A percentile compares a stretch with the other conserved stretches of the same genome.
phyloP scores from a whole-genome alignment of 306 rosid genomes.

The Alnus glutinosa region DNA sequence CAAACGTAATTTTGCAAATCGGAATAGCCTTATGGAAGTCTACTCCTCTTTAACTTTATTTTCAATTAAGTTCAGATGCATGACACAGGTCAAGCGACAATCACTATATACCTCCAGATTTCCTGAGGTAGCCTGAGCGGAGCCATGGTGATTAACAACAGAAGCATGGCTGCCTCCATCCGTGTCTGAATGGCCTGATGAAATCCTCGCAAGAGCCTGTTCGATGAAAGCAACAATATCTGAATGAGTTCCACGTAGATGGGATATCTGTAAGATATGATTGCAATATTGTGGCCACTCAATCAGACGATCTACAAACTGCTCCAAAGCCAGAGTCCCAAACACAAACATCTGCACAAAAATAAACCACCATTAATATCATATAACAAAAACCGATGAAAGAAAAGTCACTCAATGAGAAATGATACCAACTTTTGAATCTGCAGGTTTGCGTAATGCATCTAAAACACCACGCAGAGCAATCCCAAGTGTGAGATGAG shows the following conservation, averaged over 20 bases:
- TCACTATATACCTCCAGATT: constrained; percentile 65
- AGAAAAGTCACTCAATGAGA: constrained; percentile 17
- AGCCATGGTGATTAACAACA: constrained; percentile 49
- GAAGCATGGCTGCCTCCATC: constrained; percentile 69
- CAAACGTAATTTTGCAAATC: not conserved
- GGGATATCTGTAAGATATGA: constrained; percentile 96
- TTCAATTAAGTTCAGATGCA: not conserved
- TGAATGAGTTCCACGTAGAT: constrained; percentile 73
- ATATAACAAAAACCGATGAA: constrained; percentile 17
- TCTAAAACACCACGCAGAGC: constrained; percentile 95
- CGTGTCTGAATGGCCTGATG: constrained; percentile 73
- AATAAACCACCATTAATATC: constrained; percentile 28
- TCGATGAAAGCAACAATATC: constrained; percentile 85
- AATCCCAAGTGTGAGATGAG: constrained; percentile 90
- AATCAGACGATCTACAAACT: constrained; percentile 91
- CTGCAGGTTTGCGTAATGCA: constrained; percentile 98
- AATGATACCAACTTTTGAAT: constrained; percentile 74
- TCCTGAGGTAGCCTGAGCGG: constrained; percentile 53
- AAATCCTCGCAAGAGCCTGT: constrained; percentile 84
- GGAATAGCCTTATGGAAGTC: not conserved
- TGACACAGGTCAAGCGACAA: not conserved
- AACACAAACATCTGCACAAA: constrained; percentile 87
- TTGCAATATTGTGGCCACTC: constrained; percentile 99
- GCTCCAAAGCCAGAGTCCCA: constrained; percentile 93
- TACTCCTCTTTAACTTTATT: not conserved